Evolutionary conservation across 2,329 filamentous ascomycete species (phyloP).

Genomic region (Knoxdaviesia proteae): DNA sequence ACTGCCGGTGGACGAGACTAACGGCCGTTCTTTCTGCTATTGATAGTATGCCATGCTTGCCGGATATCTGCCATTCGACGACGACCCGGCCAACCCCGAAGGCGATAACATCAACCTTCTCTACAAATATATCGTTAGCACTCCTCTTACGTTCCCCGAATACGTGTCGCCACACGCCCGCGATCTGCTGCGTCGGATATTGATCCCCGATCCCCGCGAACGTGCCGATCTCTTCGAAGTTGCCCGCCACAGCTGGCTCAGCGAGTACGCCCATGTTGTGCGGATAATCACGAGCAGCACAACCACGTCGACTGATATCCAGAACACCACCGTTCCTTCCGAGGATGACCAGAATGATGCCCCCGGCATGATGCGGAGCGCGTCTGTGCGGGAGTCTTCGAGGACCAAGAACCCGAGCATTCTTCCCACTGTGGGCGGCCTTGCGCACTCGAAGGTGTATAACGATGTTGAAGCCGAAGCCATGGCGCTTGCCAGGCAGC

Average conservation of each 20-base stretch:
- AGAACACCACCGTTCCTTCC: constrained; percentile 49
- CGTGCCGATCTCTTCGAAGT: constrained; percentile 94
- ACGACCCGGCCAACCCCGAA: constrained; percentile 93
- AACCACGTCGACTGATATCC: constrained; percentile 68
- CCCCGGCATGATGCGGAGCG: constrained; percentile 55
- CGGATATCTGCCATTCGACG: constrained; percentile 91
- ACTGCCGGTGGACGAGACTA: background rate
- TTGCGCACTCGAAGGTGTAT: constrained; percentile 53
- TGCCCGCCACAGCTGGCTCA: constrained; percentile 92
- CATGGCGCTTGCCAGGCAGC: constrained; percentile 31
- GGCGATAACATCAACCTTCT: constrained; percentile 97
- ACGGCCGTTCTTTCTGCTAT: background rate
- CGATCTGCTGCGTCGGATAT: constrained; percentile 75
- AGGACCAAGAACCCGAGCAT: constrained; percentile 38
- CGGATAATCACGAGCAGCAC: constrained; percentile 94
- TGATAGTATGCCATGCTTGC: constrained; percentile 90
- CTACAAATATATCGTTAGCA: constrained; percentile 98
- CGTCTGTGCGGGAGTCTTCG: constrained; percentile 72
- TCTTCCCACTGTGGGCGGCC: constrained; percentile 34
- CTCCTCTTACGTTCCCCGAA: constrained; percentile 91
- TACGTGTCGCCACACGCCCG: constrained; percentile 94
- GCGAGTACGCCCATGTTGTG: constrained; percentile 90
- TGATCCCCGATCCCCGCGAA: constrained; percentile 87
- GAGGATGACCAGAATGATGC: constrained; percentile 31
- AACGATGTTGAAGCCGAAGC: constrained; percentile 45